Evolutionary conservation across 2,329 filamentous ascomycete species (phyloP), one percentile per base, ranked within the genome.

Genomic region (Sporothrix dimorphospora): DNA sequence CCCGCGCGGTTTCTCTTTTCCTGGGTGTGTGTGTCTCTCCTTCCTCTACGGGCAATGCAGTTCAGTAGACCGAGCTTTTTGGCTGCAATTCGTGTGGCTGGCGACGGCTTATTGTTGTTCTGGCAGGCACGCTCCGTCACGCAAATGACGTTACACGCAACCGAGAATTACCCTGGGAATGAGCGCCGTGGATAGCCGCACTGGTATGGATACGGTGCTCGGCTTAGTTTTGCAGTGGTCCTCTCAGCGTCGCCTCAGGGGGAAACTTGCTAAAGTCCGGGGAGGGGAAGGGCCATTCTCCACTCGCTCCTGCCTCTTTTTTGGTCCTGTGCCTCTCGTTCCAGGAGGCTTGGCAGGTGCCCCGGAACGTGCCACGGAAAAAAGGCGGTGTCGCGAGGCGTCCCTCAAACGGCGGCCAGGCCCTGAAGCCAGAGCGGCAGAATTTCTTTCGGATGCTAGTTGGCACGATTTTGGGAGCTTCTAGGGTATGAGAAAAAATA

Each of bases 141-240:
- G 49, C 49, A 45, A 63, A 51, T 72, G 71, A 70, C 66, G 65
- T 71, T 69, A 30, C 21, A 24, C 49, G n/a, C 34, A 57, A 19
- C 69, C 69, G 45, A 61, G 57, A 63, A 51, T n/a, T 67, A 59
- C 38, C 61, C 45, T 40, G 63, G 53, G 53, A 57, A 63, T 30
- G 19, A 68, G 65, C 69, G 73, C 73, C 73, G 73, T 51, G 24
- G 73, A 70, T 74, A 74, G 69, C 73, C 73, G 73, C 63, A 2
- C 49, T 68, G 65, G 7, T 30, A 16, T 19, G 57, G 40, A 38
- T 24, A 38, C 16, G 8, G 5, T 34, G 57, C 66, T 63, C 55
- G 65, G 71, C 71, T 65, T 69, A 53, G 12, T 11, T 27, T 40
- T 59, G 34, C 49, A 38, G 47, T 45, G n/a, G n/a, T 19, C 45